Evolutionary conservation across 2,329 filamentous ascomycete genomes (phyloP).

Genomic region (Trichocomaceae sp.): DNA sequence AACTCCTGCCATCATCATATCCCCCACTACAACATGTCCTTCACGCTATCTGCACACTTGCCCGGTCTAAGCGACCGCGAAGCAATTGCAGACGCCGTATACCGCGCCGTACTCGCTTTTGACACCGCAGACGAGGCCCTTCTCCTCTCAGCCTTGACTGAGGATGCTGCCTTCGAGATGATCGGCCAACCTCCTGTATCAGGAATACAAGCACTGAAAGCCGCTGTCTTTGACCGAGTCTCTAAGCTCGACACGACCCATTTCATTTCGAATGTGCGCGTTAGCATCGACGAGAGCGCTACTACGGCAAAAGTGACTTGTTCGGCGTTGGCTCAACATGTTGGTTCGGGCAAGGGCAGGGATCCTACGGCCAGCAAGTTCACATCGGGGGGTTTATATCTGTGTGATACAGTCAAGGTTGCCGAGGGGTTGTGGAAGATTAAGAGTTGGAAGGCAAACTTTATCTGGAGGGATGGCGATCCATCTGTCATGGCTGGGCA

Average conservation of each 20-base stretch:
- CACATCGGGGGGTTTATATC: not conserved
- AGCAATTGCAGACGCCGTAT: conserved; percentile 21
- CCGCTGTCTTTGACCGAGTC: not conserved
- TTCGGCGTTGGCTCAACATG: not conserved
- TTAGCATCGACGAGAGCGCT: not conserved
- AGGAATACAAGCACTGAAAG: not conserved
- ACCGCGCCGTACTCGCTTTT: conserved; percentile 19
- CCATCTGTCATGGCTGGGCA: too few relatives aligned
- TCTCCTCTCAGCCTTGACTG: conserved; percentile 18
- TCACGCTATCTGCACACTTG: not conserved
- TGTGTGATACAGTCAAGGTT: too few relatives aligned
- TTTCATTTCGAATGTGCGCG: not conserved
- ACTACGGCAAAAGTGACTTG: not conserved
- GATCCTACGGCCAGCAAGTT: not conserved
- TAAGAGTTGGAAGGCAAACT: too few relatives aligned
- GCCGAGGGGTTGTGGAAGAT: too few relatives aligned
- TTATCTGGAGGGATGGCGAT: too few relatives aligned
- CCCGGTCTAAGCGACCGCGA: conserved; percentile 18
- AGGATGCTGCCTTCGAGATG: not conserved
- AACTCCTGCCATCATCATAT: not conserved
- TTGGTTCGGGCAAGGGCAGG: not conserved
- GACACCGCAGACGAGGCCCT: conserved; percentile 18
- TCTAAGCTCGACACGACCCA: not conserved
- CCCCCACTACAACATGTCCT: not conserved
- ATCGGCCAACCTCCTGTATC: too few relatives aligned